A percentile compares a stretch with the other conserved stretches of the same genome.
Conservation (phyloP, 192 early-diverging fungal genomes). For the Jimgerdemannia lactiflua region DNA sequence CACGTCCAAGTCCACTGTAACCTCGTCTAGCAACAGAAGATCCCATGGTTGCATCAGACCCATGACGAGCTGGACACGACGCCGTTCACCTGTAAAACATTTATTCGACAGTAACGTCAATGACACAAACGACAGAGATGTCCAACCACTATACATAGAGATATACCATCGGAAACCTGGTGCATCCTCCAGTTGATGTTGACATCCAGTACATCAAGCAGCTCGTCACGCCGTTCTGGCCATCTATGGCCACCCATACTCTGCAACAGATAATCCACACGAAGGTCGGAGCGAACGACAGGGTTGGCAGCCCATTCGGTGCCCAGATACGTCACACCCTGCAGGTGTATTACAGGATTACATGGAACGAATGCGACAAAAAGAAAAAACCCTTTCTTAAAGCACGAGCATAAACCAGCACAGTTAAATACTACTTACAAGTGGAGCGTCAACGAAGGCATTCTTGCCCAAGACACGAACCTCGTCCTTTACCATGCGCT, state of each 20-base stretch:
- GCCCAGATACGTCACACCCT: constrained; percentile 72
- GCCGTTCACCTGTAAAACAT: constrained; percentile 25
- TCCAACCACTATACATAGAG: not conserved
- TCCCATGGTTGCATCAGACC: constrained; percentile 69
- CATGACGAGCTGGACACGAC: constrained; percentile 72
- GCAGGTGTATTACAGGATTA: not conserved
- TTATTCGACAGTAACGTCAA: not conserved
- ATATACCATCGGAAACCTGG: constrained; percentile 64
- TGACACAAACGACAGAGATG: constrained; percentile 31
- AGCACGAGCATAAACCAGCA: not conserved
- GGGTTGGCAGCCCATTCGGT: constrained; percentile 82
- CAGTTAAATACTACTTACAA: constrained; percentile 19
- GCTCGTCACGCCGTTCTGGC: constrained; percentile 51
- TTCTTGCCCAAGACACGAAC: constrained; percentile 60
- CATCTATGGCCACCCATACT: constrained; percentile 60
- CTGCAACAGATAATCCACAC: constrained; percentile 61
- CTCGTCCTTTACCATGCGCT: constrained; percentile 53
- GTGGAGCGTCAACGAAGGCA: constrained; percentile 61
- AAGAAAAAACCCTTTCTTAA: not conserved
- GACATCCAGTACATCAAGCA: constrained; percentile 72
- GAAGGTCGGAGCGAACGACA: constrained; percentile 62
- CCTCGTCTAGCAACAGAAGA: constrained; percentile 72
- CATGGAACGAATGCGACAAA: not conserved
- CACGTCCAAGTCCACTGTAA: constrained; percentile 80
- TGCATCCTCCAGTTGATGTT: constrained; percentile 64